Evolutionary conservation across 306 rosid genomes (phyloP), one percentile per base, ranked within the genome.

Genomic region (Pyrus communis): DNA sequence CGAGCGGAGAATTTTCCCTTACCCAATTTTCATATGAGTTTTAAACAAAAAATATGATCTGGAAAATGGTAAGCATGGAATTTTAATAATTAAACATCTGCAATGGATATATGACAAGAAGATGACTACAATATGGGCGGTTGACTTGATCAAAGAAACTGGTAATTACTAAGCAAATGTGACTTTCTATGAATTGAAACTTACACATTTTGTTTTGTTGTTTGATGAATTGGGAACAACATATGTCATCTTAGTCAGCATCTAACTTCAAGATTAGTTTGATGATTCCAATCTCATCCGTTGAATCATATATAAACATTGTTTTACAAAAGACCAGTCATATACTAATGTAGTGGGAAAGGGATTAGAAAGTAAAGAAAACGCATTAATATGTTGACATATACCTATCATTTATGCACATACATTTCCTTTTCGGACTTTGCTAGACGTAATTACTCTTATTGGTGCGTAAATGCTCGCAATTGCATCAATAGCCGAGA

Each of bases 51-150:
- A 40, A 17, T 22, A 55, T 63, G 43, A 21, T 58, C 21, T 77
- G 49, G 66, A 71, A 71, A 67, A 67, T 11, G 71, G 73, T 79
- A 67, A 77, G 66, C 74, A 49, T n/a, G 49, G 23, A 46, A 25
- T 11, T 62, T 7, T 19, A 6, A 23, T 25, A 30, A 27, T n/a
- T 2, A 67, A 62, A 77, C 68, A 81, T 77, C 73, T 62, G 22
- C 45, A 51, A 38, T 70, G 86, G 69, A 60, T 7, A 23, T 51
- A 21, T 58, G 69, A 78, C 86, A 82, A 81, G 69, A 64, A 77
- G 70, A 79, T 81, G 62, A 43, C 51, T 73, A 62, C 69, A 78
- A 76, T 38, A 19, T 35, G 68, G 81, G 22, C 67, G 51, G 19
- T 52, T 79, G 80, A 75, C 77, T 80, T 40, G 1, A 69, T 80